Evolutionary conservation across 129 eudicot genomes (phyloP).

Genomic region (Logfia minima): DNA sequence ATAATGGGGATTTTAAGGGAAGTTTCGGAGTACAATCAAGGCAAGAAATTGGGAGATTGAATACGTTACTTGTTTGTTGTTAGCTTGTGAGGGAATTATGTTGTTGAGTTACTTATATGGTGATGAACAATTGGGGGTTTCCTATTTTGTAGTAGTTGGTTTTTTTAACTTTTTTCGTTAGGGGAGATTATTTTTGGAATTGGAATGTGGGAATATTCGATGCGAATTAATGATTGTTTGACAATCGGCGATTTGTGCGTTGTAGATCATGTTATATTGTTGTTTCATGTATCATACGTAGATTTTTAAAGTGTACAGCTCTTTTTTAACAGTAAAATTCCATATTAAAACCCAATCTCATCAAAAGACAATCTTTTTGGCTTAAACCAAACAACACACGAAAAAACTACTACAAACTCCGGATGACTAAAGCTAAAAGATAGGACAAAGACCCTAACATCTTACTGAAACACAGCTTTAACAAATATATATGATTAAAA

Average conservation of each 20-base stretch:
- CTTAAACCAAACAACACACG: too few species aligned
- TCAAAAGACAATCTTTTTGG: too few species aligned
- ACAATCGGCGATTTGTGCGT: slow-evolving; percentile 7
- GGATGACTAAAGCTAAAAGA: too few species aligned
- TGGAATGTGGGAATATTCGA: slow-evolving; percentile 34
- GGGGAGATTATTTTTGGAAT: slow-evolving; percentile 29
- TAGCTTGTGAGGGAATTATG: slow-evolving; percentile 14
- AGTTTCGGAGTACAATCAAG: slow-evolving; percentile 4
- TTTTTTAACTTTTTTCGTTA: not conserved
- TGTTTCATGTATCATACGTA: not conserved
- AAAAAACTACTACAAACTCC: too few species aligned
- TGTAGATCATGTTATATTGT: not conserved
- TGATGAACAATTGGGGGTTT: slow-evolving; percentile 16
- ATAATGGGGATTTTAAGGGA: slow-evolving; percentile 3
- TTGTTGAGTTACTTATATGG: slow-evolving; percentile 16
- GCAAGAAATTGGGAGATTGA: slow-evolving; percentile 20
- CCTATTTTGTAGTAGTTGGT: slow-evolving; percentile 8
- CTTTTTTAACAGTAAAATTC: too few species aligned
- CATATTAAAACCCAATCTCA: too few species aligned
- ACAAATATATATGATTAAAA: too few species aligned
- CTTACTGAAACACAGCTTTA: too few species aligned
- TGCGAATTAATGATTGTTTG: slow-evolving; percentile 27
- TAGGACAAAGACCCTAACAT: too few species aligned
- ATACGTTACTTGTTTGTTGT: slow-evolving; percentile 22
- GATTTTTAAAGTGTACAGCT: too few species aligned